Evolutionary conservation across 352 stramenopile species (phyloP).

Genomic region (Globisporangium apiculatum): DNA sequence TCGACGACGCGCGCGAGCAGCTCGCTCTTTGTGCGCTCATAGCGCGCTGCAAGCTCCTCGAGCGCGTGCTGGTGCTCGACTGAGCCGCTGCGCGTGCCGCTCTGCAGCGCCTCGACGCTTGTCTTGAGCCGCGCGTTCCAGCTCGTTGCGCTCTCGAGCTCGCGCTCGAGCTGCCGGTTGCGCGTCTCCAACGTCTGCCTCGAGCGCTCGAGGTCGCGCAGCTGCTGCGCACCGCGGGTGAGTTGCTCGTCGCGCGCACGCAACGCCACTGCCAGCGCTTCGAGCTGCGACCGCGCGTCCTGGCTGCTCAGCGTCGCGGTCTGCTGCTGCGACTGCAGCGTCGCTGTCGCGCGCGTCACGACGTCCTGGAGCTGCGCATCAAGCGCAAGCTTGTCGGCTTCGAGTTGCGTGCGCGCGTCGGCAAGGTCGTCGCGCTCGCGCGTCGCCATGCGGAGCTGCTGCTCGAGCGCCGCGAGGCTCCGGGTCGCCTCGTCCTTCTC

Average conservation of each 20-base stretch:
- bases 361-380: constrained; percentile 44
- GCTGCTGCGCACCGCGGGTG: constrained; percentile 32
- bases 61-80: constrained; percentile 17
- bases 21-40: constrained; percentile 34
- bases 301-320: constrained; percentile 31
- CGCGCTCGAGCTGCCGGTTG: constrained; percentile 25
- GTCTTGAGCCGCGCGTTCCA: constrained; percentile 26
- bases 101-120: constrained; percentile 26
- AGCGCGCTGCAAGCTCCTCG: constrained; percentile 25
- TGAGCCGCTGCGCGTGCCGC: constrained; percentile 27
- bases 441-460: constrained; percentile 27
- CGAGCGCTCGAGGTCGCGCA: constrained; percentile 23
- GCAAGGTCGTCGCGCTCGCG: constrained; percentile 27
- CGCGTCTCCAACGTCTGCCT: constrained; percentile 25
- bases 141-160: constrained; percentile 22
- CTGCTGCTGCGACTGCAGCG: constrained; percentile 42
- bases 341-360: constrained; percentile 38
- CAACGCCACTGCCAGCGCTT: constrained; percentile 29
- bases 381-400: constrained; percentile 44
- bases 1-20: constrained; percentile 32
- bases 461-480: constrained; percentile 37
- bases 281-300: constrained; percentile 33
- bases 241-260: constrained; percentile 41
- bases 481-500: constrained; percentile 64
- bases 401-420: constrained; percentile 28